phyloP scores from a whole-genome alignment of 192 early-diverging fungal genomes.

The Umbelopsis ramanniana region DNA sequence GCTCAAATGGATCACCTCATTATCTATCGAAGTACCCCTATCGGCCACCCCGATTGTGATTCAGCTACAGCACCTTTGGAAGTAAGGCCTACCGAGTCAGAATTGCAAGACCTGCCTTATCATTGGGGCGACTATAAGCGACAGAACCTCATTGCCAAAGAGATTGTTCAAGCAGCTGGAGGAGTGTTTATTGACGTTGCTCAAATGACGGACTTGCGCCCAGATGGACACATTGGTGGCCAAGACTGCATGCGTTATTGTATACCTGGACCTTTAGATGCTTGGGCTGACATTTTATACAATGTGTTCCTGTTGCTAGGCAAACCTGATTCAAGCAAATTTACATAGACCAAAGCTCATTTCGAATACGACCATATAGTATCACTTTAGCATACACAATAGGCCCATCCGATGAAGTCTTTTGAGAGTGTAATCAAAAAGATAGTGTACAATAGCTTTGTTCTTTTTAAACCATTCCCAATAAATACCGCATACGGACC shows the following conservation, averaged over 20 bases:
- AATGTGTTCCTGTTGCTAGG: constrained; percentile 31
- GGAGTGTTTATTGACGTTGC: constrained; percentile 57
- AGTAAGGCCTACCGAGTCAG: constrained; percentile 30
- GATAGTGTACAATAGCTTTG: too few species aligned
- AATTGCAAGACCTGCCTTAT: constrained; percentile 43
- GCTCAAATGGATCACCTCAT: constrained; percentile 44
- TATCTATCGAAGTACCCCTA: constrained; percentile 52
- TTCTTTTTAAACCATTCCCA: too few species aligned
- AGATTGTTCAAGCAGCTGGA: constrained; percentile 52
- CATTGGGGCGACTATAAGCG: constrained; percentile 44
- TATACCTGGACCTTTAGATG: constrained; percentile 59
- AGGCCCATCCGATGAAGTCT: too few species aligned
- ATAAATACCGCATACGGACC: too few species aligned
- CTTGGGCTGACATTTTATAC: constrained; percentile 44
- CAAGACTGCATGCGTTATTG: constrained; percentile 60
- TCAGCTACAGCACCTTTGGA: constrained; percentile 43
- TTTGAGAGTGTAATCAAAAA: too few species aligned
- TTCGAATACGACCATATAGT: neutral
- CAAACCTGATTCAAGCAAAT: neutral
- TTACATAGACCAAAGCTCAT: neutral
- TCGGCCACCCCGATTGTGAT: constrained; percentile 56
- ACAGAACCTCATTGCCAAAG: constrained; percentile 55
- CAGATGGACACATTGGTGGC: constrained; percentile 60
- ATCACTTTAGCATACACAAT: neutral
- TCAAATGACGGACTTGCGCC: constrained; percentile 43